Conservation (phyloP, 2,329 filamentous ascomycete species). For the Hansfordia pulvinata region DNA sequence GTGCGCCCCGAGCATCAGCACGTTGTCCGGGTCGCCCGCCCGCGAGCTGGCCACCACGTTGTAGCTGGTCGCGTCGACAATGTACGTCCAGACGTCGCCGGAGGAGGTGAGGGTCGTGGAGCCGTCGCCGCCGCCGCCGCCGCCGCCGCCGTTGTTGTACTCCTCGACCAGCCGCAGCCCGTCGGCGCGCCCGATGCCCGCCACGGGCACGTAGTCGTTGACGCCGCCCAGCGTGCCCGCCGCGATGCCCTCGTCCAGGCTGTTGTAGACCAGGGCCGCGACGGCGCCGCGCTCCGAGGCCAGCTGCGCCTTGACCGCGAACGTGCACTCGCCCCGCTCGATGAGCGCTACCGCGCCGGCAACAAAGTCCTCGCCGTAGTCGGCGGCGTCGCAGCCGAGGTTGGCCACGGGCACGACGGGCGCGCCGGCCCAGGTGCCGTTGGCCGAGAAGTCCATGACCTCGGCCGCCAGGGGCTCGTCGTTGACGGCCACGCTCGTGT, state of each 20-base stretch:
- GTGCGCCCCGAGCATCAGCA: conserved; percentile 45
- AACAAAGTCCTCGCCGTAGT: conserved; percentile 36
- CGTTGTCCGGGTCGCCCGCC: conserved; percentile 41
- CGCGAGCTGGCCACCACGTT: conserved; percentile 50
- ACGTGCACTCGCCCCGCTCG: conserved; percentile 39
- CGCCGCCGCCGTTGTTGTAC: conserved; percentile 14
- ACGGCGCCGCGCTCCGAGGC: conserved; percentile 39
- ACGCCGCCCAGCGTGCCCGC: conserved; percentile 34
- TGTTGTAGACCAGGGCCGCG: conserved; percentile 45
- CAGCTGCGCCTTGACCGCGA: conserved; percentile 37
- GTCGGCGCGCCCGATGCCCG: conserved; percentile 29
- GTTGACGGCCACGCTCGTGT: conserved; percentile 8
- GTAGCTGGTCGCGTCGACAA: conserved; percentile 18
- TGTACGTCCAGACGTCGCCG: conserved; percentile 12
- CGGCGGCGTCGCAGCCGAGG: conserved; percentile 32
- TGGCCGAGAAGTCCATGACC: conserved; percentile 24
- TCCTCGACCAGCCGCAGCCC: conserved; percentile 11
- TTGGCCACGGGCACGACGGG: conserved; percentile 29
- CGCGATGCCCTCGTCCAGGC: conserved; percentile 27
- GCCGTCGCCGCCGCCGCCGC: conserved; percentile 5
- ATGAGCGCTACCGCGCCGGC: conserved; percentile 40
- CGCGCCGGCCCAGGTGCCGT: conserved; percentile 20
- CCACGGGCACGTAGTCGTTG: conserved; percentile 29
- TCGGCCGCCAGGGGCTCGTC: conserved; percentile 9
- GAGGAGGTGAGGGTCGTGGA: conserved; percentile 7